Conservation (phyloP, 225 moss, liverwort and hornwort species). For the Asterella californica region DNA sequence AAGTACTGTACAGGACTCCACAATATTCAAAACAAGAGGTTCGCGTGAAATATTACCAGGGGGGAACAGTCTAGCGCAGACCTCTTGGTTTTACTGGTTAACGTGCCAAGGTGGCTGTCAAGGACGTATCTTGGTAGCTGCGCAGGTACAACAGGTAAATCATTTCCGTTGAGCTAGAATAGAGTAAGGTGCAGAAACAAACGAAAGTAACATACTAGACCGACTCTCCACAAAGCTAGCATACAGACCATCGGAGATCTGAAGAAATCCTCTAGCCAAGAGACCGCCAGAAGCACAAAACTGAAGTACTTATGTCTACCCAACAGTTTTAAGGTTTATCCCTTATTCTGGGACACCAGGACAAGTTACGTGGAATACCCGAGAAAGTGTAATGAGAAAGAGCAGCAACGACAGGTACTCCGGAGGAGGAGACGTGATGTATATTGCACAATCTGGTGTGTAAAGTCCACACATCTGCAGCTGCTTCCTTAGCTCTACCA, state of each 20-base stretch:
- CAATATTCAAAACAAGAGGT: background rate
- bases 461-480: conserved; percentile 80
- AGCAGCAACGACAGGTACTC: conserved; percentile 61
- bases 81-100: conserved; percentile 93
- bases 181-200: too few species aligned
- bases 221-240: too few species aligned
- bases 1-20: background rate
- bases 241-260: too few species aligned
- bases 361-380: conserved; percentile 21
- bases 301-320: background rate
- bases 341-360: background rate
- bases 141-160: conserved; percentile 2
- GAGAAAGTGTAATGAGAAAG: conserved; percentile 80
- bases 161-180: background rate
- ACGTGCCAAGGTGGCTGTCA: conserved; percentile 81
- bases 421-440: conserved; percentile 56
- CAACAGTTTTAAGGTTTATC: background rate
- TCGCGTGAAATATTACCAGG: conserved; percentile 33
- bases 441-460: conserved; percentile 61
- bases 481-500: conserved; percentile 82
- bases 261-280: background rate
- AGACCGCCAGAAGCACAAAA: background rate
- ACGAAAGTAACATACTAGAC: too few species aligned
- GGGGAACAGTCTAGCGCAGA: conserved; percentile 86
- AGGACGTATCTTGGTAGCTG: conserved; percentile 87